Conservation (phyloP, 176 grass and related monocot genomes). For the Oryza punctata region DNA sequence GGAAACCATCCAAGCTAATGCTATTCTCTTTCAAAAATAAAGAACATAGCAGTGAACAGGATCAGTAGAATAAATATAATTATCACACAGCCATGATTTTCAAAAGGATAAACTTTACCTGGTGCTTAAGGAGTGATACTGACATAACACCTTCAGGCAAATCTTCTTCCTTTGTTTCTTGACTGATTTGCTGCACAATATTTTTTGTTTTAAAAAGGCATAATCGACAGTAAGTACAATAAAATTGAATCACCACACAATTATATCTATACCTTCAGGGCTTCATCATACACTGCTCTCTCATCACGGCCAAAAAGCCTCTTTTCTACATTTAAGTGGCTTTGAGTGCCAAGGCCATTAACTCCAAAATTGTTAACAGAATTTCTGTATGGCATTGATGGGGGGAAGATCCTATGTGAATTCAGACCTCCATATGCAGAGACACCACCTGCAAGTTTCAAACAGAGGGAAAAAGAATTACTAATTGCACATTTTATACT, state of each 20-base stretch:
- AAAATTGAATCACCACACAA: background rate
- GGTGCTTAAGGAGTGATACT: constrained; percentile 84
- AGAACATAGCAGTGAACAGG: constrained; percentile 28
- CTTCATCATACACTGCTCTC: constrained; percentile 84
- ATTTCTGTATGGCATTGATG: constrained; percentile 40
- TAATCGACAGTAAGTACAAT: background rate
- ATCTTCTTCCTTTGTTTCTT: constrained; percentile 77
- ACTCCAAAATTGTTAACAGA: constrained; percentile 29
- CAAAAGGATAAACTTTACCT: constrained; percentile 47
- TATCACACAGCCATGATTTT: constrained; percentile 24
- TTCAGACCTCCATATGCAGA: constrained; percentile 42
- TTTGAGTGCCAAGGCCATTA: constrained; percentile 41
- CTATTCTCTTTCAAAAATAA: constrained; percentile 78
- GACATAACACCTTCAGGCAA: constrained; percentile 75
- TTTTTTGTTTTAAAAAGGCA: constrained; percentile 14
- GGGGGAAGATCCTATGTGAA: constrained; percentile 56
- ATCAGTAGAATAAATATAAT: constrained; percentile 12
- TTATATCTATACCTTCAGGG: constrained; percentile 68
- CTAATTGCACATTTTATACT: background rate
- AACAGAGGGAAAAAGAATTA: constrained; percentile 4
- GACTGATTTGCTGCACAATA: constrained; percentile 63
- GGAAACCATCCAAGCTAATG: constrained; percentile 89
- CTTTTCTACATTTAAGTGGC: constrained; percentile 45
- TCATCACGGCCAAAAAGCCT: constrained; percentile 58
- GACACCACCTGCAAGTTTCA: constrained; percentile 49